These are phyloP conservation scores for Tephrocybe sp. DNA, from an alignment of 768 basidiomycete genomes.

Conservation along the genomic window DNA sequence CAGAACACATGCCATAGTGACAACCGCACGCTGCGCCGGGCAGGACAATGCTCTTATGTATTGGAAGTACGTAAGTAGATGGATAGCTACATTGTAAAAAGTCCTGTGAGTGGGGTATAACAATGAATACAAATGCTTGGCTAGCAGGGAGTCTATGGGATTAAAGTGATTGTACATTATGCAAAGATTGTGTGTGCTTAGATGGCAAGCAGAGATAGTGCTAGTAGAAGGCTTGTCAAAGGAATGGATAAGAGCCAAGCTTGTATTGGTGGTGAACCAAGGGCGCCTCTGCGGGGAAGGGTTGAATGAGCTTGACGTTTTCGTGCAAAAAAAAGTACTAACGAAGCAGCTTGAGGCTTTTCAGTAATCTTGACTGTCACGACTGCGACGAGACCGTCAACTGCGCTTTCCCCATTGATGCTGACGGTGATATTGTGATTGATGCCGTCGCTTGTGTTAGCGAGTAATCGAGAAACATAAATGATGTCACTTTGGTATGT, in stretches of 20 bases:
- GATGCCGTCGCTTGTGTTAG: constrained; percentile 64
- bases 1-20: too few relatives aligned
- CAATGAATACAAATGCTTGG: neutral
- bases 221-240: constrained; percentile 2
- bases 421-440: constrained; percentile 64
- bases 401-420: constrained; percentile 51
- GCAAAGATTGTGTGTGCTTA: neutral
- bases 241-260: neutral
- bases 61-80: too few relatives aligned
- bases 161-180: constrained; percentile 2
- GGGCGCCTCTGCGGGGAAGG: constrained; percentile 3
- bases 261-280: neutral
- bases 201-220: constrained; percentile 7
- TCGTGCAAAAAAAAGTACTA: constrained; percentile 14
- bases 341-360: constrained; percentile 29
- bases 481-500: constrained; percentile 69
- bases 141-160: constrained; percentile 4
- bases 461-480: constrained; percentile 70
- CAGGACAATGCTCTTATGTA: too few relatives aligned
- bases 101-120: neutral
- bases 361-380: constrained; percentile 65
- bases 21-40: too few relatives aligned
- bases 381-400: constrained; percentile 83
- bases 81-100: too few relatives aligned
- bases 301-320: neutral